Base-by-base conservation (phyloP, 805 yeast genomes). In the Starmerella davenportii region DNA sequence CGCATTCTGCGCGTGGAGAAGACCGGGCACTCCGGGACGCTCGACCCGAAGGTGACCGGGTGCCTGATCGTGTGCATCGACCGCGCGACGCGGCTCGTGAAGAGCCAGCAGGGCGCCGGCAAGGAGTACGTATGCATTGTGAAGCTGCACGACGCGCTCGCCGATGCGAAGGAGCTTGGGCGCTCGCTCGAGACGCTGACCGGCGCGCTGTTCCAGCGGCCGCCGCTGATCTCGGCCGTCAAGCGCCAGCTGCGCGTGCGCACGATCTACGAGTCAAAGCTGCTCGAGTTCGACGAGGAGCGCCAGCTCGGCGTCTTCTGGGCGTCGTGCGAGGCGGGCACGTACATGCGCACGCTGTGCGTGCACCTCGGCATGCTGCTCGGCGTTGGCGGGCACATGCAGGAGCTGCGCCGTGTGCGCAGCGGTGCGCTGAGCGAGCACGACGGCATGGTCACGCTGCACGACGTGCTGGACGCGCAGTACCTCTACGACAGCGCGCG, bases 311-410 rank as follows among this genome's bases (percentile, higher is more conserved):
- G 93, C 66, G 96, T 90, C 27, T 90, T 90, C 68, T 90, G 98
- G 98, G 98, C 96, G 43, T 79, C 93, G 31, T 90, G 98, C 72
- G 98, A 90, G 69, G 98, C 98, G 45, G 98, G 98, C 65, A 90
- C 98, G 44, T 90, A 90, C 66, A 90, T 90, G 95, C 79, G 98
- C 72, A 90, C 98, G 37, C 68, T 90, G 53, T 90, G 98, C 77
- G 98, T 90, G 41, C 98, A 90, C 64, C 68, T 90, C 55, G 98
- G 98, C 66, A 85, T 90, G 94, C 70, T 90, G 43, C 70, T 90
- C 50, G 95, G 96, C 55, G 95, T 84, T 51, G 98, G 98, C 61
- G 98, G 96, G 51, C 98, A 90, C 67, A 90, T 90, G 98, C 98
- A 90, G 72, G 98, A 90, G 66, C 76, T 90, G 55, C 82, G 98